Percentiles rank a stretch among this genome's conserved stretches.
Evolutionary conservation across 116 monocot species (phyloP).

Genomic region (Trichopus zeylanicus): DNA sequence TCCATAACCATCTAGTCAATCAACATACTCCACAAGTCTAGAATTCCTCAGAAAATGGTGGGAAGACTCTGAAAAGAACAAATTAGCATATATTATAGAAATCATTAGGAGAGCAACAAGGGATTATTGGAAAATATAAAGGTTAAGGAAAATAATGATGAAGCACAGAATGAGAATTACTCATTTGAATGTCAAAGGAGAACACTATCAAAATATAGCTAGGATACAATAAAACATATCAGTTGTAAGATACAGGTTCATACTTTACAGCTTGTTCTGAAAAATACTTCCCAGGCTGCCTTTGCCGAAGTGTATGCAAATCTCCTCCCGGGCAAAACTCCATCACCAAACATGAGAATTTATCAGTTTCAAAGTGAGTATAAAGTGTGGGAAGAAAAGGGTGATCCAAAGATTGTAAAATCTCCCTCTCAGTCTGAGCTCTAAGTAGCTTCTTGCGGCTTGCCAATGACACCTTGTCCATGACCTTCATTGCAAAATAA

Average conservation of each 20-base stretch:
- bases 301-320: conserved; percentile 43
- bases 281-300: conserved; percentile 50
- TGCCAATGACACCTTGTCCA: conserved; percentile 44
- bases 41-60: too few relatives aligned
- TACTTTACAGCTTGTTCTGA: conserved; percentile 61
- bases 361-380: conserved; percentile 53
- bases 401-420: conserved; percentile 45
- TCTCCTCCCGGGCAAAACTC: conserved; percentile 63
- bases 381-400: conserved; percentile 55
- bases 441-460: conserved; percentile 44
- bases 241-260: conserved; percentile 2
- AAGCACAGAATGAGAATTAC: too few relatives aligned
- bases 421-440: conserved; percentile 57
- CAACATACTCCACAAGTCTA: too few relatives aligned
- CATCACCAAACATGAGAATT: conserved; percentile 60
- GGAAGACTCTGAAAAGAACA: too few relatives aligned
- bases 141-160: too few relatives aligned
- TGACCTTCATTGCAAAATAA: conserved; percentile 58
- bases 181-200: too few relatives aligned
- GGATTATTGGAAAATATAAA: too few relatives aligned
- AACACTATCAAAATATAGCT: too few relatives aligned
- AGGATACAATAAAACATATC: too few relatives aligned
- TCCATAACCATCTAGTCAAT: too few relatives aligned
- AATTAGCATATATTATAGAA: too few relatives aligned
- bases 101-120: too few relatives aligned